Percentiles rank a stretch among this genome's conserved stretches.
phyloP scores from a whole-genome alignment of 2,329 filamentous ascomycete species.

The Dactylonectria macrodidyma region DNA sequence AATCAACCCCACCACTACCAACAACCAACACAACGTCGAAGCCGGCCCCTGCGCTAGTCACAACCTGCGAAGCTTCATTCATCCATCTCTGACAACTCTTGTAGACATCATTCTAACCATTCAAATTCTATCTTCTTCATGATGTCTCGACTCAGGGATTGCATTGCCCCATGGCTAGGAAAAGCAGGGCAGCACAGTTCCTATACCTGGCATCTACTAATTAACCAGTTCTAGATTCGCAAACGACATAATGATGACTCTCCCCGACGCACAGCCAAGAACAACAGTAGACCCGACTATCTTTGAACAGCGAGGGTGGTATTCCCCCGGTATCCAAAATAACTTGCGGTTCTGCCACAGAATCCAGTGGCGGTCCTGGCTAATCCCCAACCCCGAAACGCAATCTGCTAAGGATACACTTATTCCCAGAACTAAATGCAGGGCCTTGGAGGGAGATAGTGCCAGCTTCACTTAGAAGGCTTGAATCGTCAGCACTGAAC shows the following conservation, averaged over 20 bases:
- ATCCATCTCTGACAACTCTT: no score
- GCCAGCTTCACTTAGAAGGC: background rate
- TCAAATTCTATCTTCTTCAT: no score
- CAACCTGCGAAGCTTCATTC: no score
- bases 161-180: no score
- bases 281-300: constrained; percentile 1
- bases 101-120: no score
- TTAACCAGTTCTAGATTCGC: background rate
- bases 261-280: constrained; percentile 3
- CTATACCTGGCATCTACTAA: background rate
- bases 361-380: constrained; percentile 2
- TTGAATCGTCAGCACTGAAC: background rate
- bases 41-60: constrained; percentile 22
- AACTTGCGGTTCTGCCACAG: background rate
- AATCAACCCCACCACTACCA: background rate
- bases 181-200: no score
- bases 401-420: background rate
- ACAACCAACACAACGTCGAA: constrained; percentile 11
- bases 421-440: background rate
- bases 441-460: background rate
- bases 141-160: no score
- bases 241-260: background rate
- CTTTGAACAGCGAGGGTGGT: background rate
- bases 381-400: constrained; percentile 1
- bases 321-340: constrained; percentile 1